Evolutionary conservation across 768 basidiomycete genomes (phyloP).

Genomic region (Tulasnella sp.): DNA sequence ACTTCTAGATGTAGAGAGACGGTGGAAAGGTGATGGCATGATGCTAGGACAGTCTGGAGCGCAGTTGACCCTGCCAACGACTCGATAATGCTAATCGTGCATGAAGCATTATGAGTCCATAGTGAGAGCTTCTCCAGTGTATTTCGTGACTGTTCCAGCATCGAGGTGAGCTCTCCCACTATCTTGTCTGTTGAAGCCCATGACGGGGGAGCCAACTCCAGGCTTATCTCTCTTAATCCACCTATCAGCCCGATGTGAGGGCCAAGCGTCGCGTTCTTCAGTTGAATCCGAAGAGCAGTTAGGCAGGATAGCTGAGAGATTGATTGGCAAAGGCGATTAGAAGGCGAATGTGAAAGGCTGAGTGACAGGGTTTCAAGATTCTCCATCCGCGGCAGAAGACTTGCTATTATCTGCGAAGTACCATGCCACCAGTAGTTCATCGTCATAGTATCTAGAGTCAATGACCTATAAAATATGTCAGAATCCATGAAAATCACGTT

Average conservation of each 20-base stretch:
- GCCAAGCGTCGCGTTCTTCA: not conserved
- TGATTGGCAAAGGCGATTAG: not conserved
- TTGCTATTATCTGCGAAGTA: not conserved
- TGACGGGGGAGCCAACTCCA: slow-evolving; percentile 1
- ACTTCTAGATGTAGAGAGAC: slow-evolving; percentile 2
- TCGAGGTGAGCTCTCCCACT: not conserved
- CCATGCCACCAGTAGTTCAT: slow-evolving; percentile 10
- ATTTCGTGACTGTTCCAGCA: not conserved
- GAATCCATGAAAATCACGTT: not conserved
- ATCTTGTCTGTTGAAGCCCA: not conserved
- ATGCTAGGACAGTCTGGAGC: not conserved
- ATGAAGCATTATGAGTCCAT: not conserved
- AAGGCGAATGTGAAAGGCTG: not conserved
- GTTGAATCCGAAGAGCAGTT: not conserved
- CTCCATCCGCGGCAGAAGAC: slow-evolving; percentile 1
- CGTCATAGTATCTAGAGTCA: not conserved
- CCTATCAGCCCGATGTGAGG: not conserved
- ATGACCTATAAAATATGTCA: not conserved
- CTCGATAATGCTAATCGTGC: not conserved
- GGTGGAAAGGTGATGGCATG: not conserved
- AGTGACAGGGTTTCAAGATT: not conserved
- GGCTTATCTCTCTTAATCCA: not conserved
- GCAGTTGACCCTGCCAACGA: not conserved
- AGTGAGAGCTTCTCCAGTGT: slow-evolving; percentile 6
- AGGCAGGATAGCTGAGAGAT: slow-evolving; percentile 1